Evolutionary conservation across 768 basidiomycete species (phyloP).

Genomic region (Trametes elegans): DNA sequence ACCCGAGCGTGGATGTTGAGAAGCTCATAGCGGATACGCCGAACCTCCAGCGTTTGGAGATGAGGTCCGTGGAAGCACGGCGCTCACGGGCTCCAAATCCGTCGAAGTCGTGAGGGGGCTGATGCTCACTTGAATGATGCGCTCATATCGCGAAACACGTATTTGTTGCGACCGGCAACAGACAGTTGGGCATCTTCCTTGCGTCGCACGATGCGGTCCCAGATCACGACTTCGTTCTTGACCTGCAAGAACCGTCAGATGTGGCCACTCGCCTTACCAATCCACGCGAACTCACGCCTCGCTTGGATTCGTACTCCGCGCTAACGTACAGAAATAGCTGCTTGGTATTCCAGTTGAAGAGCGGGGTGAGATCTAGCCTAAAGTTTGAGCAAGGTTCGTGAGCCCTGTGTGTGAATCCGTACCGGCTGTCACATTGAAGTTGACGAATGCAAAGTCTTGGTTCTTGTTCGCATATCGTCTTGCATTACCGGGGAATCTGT

Average conservation of each 20-base stretch:
- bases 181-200: conserved; percentile 71
- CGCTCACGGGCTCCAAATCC: too few relatives aligned
- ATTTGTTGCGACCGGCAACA: conserved; percentile 74
- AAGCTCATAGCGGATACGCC: too few relatives aligned
- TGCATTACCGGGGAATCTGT: conserved; percentile 25
- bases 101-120: neutral
- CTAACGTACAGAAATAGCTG: conserved; percentile 86
- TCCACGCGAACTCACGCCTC: conserved; percentile 56
- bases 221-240: conserved; percentile 79
- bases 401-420: conserved; percentile 24
- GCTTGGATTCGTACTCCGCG: conserved; percentile 74
- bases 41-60: too few relatives aligned
- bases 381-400: neutral
- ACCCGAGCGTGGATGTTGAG: too few relatives aligned
- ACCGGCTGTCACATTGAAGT: conserved; percentile 84
- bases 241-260: conserved; percentile 38
- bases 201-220: conserved; percentile 89
- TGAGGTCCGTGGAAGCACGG: too few relatives aligned
- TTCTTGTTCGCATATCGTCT: conserved; percentile 55
- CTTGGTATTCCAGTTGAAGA: conserved; percentile 98
- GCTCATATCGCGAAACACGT: conserved; percentile 74
- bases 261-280: neutral
- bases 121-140: conserved; percentile 70
- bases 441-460: conserved; percentile 76
- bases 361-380: conserved; percentile 65